A percentile compares a stretch with the other conserved stretches of the same genome.
Evolutionary conservation across 2,329 filamentous ascomycete genomes (phyloP).

Genomic region (Fusarium kyushuense): DNA sequence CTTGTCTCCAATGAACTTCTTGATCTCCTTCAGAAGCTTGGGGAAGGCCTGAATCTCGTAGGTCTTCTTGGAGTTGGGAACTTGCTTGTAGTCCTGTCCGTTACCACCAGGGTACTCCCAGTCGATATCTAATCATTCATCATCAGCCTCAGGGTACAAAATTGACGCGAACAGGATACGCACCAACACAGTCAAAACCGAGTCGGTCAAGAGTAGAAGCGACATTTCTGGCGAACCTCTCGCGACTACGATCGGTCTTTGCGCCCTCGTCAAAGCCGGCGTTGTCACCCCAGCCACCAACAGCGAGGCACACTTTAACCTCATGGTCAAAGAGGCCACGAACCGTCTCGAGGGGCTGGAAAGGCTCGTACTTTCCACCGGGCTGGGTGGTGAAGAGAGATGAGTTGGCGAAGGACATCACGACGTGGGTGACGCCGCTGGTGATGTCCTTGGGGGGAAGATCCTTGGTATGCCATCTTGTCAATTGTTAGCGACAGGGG

Average conservation of each 20-base stretch:
- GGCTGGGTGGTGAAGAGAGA: conserved; percentile 60
- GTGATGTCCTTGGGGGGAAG: conserved; percentile 56
- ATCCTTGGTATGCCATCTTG: conserved; percentile 56
- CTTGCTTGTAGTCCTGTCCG: conserved; percentile 74
- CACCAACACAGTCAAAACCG: conserved; percentile 71
- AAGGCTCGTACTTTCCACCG: conserved; percentile 61
- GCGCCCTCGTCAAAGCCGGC: conserved; percentile 65
- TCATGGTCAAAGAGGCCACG: conserved; percentile 64
- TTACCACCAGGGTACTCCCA: conserved; percentile 75
- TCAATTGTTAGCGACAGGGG: neutral
- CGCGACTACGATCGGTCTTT: conserved; percentile 60
- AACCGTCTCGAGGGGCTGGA: conserved; percentile 63
- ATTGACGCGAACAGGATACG: conserved; percentile 26
- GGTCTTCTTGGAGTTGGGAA: conserved; percentile 68
- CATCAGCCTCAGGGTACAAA: neutral
- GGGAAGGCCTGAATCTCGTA: conserved; percentile 73
- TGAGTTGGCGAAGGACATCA: conserved; percentile 66
- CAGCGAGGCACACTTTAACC: conserved; percentile 71
- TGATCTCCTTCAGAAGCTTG: conserved; percentile 69
- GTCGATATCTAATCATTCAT: conserved; percentile 66
- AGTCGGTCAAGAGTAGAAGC: conserved; percentile 64
- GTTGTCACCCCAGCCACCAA: conserved; percentile 75
- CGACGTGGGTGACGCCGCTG: conserved; percentile 64
- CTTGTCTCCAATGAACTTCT: conserved; percentile 68
- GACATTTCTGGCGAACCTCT: conserved; percentile 69